Base-by-base conservation (phyloP, 2,329 filamentous ascomycete species). In the Botrytis pseudocinerea region DNA sequence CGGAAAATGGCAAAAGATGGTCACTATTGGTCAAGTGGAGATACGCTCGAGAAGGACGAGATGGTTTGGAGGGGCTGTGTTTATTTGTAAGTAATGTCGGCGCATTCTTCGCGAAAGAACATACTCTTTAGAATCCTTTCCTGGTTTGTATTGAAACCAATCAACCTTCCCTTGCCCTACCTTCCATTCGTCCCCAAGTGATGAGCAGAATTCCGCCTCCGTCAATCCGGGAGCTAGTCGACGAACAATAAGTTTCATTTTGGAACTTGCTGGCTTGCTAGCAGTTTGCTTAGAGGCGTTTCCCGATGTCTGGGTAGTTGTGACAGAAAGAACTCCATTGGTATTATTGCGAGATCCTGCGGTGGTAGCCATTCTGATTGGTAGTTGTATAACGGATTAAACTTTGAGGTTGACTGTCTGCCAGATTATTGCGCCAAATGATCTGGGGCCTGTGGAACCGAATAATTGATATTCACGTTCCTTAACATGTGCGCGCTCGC, bases 161-260 rank as follows among this genome's bases (percentile, higher is more conserved):
- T 97, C 95, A 20, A 97, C 89, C 80, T 91, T 96, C 46, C 93
- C 94, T 65, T 88, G 88, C n/a, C 92, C 93, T 5, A 88, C 79
- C 79, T 90, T 92, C 95, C 95, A 98, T 66, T 94, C 91, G 2
- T 91, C 87, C 6, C 94, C 95, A 20, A 98, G 82, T 14, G 90
- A 86, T 22, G 84, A 82, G 78, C 90, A 85, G 76, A 97, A 95
- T 79, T 99, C 96, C 0, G 87, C 82, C 79, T 93, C 88, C 0
- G 93, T 97, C 81, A 99, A 86, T 14, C 92, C 93, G 1, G 96
- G 95, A 16, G 96, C 93, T 6, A 99, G 87, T 73, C 95, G 89
- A 70, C 97, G 90, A 71, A 98, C 86, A 38, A 97, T 86, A 20
- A 97, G 87, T 85, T 98, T 98, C 79, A 97, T 88, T 74, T 93